phyloP scores from a whole-genome alignment of 2,329 filamentous ascomycete genomes.

The Paracoccidioides brasiliensis region DNA sequence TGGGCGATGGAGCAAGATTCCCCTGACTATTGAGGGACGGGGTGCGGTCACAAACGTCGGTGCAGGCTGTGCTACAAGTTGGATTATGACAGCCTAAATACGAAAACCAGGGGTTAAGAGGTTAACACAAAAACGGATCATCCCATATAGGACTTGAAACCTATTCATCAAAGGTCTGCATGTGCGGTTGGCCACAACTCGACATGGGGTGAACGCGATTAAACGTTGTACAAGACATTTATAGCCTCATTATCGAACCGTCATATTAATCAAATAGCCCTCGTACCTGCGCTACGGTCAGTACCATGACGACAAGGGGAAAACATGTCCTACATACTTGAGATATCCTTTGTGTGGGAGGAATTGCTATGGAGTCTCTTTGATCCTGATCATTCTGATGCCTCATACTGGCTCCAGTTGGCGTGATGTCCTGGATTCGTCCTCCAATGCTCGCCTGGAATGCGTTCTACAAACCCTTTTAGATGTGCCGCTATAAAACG shows the following conservation, averaged over 20 bases:
- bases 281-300: conserved; percentile 10
- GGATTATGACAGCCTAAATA: conserved; percentile 39
- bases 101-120: neutral
- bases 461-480: conserved; percentile 15
- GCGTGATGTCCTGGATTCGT: conserved; percentile 24
- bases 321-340: conserved; percentile 23
- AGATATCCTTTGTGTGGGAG: conserved; percentile 38
- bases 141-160: too few species aligned
- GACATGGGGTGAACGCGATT: neutral
- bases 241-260: neutral
- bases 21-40: conserved; percentile 40
- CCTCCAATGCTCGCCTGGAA: conserved; percentile 18
- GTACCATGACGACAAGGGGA: neutral
- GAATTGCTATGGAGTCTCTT: conserved; percentile 16
- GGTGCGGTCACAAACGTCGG: conserved; percentile 50
- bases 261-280: conserved; percentile 32
- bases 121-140: too few species aligned
- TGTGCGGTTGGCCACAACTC: neutral
- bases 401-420: conserved; percentile 11
- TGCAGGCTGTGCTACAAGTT: conserved; percentile 85
- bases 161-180: too few species aligned
- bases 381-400: neutral
- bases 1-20: conserved; percentile 54
- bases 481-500: neutral
- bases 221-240: neutral